phyloP scores from a whole-genome alignment of 192 early-diverging fungal genomes.

The Podila epicladia region DNA sequence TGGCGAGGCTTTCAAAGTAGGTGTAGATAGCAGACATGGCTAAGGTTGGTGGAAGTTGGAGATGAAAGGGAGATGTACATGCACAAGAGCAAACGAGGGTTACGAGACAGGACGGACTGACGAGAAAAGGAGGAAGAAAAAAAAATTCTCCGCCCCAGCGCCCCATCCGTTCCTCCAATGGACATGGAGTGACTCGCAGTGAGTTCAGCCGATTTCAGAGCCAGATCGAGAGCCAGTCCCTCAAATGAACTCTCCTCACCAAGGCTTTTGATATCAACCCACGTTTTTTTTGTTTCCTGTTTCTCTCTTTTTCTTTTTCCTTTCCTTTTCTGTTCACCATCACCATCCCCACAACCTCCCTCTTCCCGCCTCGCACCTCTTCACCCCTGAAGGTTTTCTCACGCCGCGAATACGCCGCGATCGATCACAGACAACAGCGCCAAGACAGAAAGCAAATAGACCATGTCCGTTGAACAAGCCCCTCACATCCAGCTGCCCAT shows the following conservation, averaged over 20 bases:
- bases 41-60: neutral
- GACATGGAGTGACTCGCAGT: no score
- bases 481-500: conserved; percentile 4
- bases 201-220: no score
- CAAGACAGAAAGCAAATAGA: neutral
- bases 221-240: no score
- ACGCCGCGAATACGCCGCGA: neutral
- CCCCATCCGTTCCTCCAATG: no score
- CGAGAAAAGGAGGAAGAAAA: neutral
- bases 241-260: neutral
- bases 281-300: no score
- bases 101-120: neutral
- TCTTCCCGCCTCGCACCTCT: neutral
- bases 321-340: neutral
- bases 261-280: no score
- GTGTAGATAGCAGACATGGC: conserved; percentile 9
- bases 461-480: neutral
- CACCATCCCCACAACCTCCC: neutral
- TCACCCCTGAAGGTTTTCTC: neutral
- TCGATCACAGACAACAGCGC: neutral
- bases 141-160: neutral
- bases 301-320: conserved; percentile 1
- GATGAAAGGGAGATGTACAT: neutral
- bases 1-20: conserved; percentile 23
- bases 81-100: neutral